Base-by-base conservation (phyloP, 768 basidiomycete genomes). In the Boletus vermiculosoides region DNA sequence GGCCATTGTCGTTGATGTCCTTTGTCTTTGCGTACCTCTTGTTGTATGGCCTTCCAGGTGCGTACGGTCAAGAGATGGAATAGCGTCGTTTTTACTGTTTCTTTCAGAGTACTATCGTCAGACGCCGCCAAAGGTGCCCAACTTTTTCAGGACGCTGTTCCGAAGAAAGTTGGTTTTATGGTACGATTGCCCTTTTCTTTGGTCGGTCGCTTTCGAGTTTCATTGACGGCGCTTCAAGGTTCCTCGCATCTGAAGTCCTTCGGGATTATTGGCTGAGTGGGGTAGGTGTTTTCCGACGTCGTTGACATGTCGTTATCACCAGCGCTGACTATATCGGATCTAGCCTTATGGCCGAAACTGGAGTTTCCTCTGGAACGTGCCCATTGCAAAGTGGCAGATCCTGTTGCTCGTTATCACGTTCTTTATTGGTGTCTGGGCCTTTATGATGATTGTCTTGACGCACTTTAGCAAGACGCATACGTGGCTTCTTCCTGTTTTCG, bases 291-390 rank as follows among this genome's bases (percentile, higher is more conserved):
- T n/a, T 2, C 25, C 5, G 6, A 25, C 18, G 30, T 55, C 56
- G n/a, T n/a, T n/a, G n/a, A n/a, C n/a, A 22, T 2, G 15, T 48
- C 8, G 15, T 31, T 40, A 41, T 11, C 11, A 54, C 41, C 31
- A 10, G 39, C 10, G 46, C 69, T 64, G 52, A 63, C 45, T 28
- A 41, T 40, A 31, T 56, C 63, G 28, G 12, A 31, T 57, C 22
- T 60, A 90, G 87, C 92, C 90, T 12, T 94, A 93, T 65, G 94
- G 94, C 56, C 88, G 94, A 62, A 96, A 96, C 73, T 97, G 94
- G 94, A 76, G 84, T 61, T 97, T 94, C 86, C 77, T 97, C 9
- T 97, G 94, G 94, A 83, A 79, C 63, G 87, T 88, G 12, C 79
- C 83, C 10, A 87, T 97, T 54, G 80, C 92, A 10, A 87, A 88